These are phyloP conservation scores for Fusarium humuli DNA, from an alignment of 2,329 filamentous ascomycete genomes.

Conservation along the genomic window DNA sequence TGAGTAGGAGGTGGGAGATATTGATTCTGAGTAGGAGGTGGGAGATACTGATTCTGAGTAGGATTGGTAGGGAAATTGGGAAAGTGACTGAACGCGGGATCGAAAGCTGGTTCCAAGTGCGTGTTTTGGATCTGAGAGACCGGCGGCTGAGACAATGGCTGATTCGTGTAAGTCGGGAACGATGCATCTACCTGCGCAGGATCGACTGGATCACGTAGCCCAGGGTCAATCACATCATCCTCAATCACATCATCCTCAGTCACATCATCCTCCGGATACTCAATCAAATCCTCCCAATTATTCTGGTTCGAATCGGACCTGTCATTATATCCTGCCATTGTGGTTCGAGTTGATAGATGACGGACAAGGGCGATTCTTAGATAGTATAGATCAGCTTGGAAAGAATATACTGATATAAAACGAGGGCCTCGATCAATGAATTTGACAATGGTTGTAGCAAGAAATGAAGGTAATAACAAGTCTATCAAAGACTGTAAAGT, in stretches of 20 bases:
- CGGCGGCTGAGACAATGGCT: not conserved
- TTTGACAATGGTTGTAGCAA: not conserved
- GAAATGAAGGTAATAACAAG: not conserved
- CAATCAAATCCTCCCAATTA: not conserved
- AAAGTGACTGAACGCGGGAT: not conserved
- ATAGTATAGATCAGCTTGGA: not conserved
- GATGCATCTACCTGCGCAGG: not conserved
- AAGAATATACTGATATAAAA: not conserved
- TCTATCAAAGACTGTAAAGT: constrained; percentile 1
- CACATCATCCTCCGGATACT: not conserved
- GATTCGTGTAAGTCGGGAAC: not conserved
- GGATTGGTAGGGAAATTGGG: not conserved
- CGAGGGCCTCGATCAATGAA: not conserved
- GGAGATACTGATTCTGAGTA: not conserved
- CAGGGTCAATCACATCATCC: not conserved
- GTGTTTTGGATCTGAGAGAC: not conserved
- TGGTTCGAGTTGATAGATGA: not conserved
- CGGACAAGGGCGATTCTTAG: not conserved
- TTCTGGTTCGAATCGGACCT: not conserved
- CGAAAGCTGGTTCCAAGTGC: not conserved
- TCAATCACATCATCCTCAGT: not conserved
- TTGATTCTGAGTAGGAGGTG: not conserved
- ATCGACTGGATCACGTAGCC: not conserved
- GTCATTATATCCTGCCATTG: not conserved
- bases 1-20: not conserved